Evolutionary conservation across 257 asterid genomes (phyloP).

Genomic region (Solanum ossicruentum): DNA sequence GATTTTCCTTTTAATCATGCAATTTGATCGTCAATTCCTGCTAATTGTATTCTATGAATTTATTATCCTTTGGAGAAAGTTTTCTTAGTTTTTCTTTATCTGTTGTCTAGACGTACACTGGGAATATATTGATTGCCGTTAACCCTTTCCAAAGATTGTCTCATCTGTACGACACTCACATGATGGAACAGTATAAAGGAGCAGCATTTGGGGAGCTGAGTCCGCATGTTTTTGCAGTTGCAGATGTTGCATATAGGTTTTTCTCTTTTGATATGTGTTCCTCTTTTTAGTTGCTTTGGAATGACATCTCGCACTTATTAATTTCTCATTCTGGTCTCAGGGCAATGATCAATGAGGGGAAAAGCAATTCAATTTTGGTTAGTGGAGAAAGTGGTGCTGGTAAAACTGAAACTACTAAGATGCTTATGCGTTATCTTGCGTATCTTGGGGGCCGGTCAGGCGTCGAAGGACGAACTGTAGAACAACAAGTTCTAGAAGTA

Average conservation of each 20-base stretch:
- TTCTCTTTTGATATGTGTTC: background rate
- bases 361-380: conserved; percentile 95
- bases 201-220: conserved; percentile 96
- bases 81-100: background rate
- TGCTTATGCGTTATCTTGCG: conserved; percentile 98
- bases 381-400: conserved; percentile 99
- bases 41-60: background rate
- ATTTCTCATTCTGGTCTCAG: conserved; percentile 26
- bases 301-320: conserved; percentile 1
- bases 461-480: conserved; percentile 97
- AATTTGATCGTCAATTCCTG: background rate
- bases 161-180: conserved; percentile 94
- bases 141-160: conserved; percentile 98
- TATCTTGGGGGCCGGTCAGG: conserved; percentile 95
- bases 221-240: conserved; percentile 98
- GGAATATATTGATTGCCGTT: conserved; percentile 92
- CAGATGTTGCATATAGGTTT: conserved; percentile 92
- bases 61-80: background rate
- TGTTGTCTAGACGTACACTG: conserved; percentile 83
- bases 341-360: conserved; percentile 92
- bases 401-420: conserved; percentile 96
- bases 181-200: conserved; percentile 99
- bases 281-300: background rate
- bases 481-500: conserved; percentile 98
- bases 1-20: background rate